phyloP scores from a whole-genome alignment of 2,329 filamentous ascomycete genomes.

The Cercospora sp. region DNA sequence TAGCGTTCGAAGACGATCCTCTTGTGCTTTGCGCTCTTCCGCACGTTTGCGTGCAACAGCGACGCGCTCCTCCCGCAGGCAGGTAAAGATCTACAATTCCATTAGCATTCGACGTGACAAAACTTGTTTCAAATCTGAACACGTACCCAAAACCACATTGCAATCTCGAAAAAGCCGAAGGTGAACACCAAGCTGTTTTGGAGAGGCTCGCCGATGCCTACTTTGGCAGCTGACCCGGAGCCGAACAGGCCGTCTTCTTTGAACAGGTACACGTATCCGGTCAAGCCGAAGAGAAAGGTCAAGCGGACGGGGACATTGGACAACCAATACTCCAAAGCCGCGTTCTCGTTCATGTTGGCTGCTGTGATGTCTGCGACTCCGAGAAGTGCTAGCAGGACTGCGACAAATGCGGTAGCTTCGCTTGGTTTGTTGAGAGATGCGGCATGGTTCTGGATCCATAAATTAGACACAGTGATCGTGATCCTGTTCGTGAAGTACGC shows the following conservation, averaged over 20 bases:
- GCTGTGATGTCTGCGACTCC: slow-evolving; percentile 50
- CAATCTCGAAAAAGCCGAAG: slow-evolving; percentile 79
- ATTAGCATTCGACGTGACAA: neutral
- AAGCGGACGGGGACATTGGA: slow-evolving; percentile 64
- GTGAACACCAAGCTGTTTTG: slow-evolving; percentile 85
- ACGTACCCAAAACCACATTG: slow-evolving; percentile 81
- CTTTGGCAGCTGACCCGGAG: slow-evolving; percentile 23
- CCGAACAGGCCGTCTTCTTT: slow-evolving; percentile 52
- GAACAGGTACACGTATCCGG: slow-evolving; percentile 66
- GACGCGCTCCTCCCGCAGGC: slow-evolving; percentile 63
- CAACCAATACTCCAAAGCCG: slow-evolving; percentile 50
- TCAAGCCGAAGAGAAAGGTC: slow-evolving; percentile 60
- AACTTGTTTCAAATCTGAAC: neutral
- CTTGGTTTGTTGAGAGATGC: slow-evolving; percentile 67
- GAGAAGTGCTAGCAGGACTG: slow-evolving; percentile 68
- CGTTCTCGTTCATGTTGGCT: slow-evolving; percentile 46
- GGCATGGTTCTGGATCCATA: slow-evolving; percentile 57
- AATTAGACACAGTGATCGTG: neutral
- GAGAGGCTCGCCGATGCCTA: slow-evolving; percentile 58
- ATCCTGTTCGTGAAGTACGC: slow-evolving; percentile 34
- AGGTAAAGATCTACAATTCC: slow-evolving; percentile 57
- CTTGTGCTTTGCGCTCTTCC: slow-evolving; percentile 39
- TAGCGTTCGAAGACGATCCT: slow-evolving; percentile 31
- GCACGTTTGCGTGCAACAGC: slow-evolving; percentile 38
- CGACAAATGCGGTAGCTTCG: slow-evolving; percentile 65